phyloP scores from a whole-genome alignment of 805 yeast genomes.

The Saccharomycopsis sp. region DNA sequence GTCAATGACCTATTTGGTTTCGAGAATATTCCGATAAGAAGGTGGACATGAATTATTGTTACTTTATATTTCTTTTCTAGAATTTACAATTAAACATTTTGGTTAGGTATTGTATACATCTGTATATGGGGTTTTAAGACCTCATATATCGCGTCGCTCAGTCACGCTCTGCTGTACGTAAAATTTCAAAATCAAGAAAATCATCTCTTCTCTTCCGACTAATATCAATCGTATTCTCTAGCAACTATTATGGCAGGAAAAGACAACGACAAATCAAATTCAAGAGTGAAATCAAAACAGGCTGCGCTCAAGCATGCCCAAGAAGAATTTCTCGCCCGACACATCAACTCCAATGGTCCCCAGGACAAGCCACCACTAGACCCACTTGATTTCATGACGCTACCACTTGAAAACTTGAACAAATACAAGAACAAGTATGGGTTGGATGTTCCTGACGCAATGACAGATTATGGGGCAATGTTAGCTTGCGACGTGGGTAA shows the following conservation, averaged over 20 bases:
- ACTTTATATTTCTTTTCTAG: too few relatives aligned
- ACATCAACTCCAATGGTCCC: constrained; percentile 71
- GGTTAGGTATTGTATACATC: too few relatives aligned
- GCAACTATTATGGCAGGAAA: not conserved
- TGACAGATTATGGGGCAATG: constrained; percentile 62
- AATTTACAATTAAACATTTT: too few relatives aligned
- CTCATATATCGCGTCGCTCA: too few relatives aligned
- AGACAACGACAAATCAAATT: not conserved
- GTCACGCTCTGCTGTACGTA: too few relatives aligned
- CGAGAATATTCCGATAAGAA: constrained; percentile 20
- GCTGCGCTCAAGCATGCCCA: constrained; percentile 57
- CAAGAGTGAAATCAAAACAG: constrained; percentile 3
- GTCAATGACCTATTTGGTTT: constrained; percentile 40
- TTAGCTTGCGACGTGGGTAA: constrained; percentile 68
- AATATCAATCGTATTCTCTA: not conserved
- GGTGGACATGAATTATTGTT: too few relatives aligned
- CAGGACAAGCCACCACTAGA: constrained; percentile 42
- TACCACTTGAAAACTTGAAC: constrained; percentile 59
- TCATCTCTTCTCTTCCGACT: too few relatives aligned
- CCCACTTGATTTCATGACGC: constrained; percentile 62
- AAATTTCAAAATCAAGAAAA: too few relatives aligned
- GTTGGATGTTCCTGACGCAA: constrained; percentile 47
- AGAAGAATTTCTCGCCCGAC: constrained; percentile 58
- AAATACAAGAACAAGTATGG: constrained; percentile 58
- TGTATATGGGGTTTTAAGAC: too few relatives aligned